Evolutionary conservation across 2,329 filamentous ascomycete genomes (phyloP), one percentile per base, ranked within the genome.

Genomic region (Sclerotinia glacialis): DNA sequence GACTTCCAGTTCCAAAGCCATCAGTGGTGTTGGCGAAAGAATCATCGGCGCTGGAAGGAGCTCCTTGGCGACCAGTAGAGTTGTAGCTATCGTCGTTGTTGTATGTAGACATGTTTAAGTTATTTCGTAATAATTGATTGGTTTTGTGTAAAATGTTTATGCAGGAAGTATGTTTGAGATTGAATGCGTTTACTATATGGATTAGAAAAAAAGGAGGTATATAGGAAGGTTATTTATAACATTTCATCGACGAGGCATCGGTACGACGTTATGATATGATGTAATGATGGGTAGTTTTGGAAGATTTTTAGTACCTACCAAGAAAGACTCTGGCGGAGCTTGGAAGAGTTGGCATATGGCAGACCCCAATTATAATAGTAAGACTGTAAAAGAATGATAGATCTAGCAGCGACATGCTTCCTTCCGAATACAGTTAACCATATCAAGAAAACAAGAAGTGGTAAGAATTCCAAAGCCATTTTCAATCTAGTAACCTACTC

Each of bases 101-200:
- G 71, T 75, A 76, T 69, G 69, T 73, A 72, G 74, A 76, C 74
- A 76, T 76, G 67, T 68, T 74, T 67, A 66, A 49, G 49, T 59
- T 63, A 5, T 47, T 65, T 54, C 34, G 56, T 50, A 40, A n/a
- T 47, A 21, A 59, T 64, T 56, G 21, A 40, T 40, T 40, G 37
- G 26, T 54, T 50, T 44, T 23, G 8, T 26, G n/a, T 7, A 2
- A 4, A 21, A 11, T 26, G 9, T 26, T 61, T 61, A 26, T 49
- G 31, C 23, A 7, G 6, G 9, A 40, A 34, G 7, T 21, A 5
- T 6, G n/a, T 5, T 52, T 28, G 12, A 31, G 23, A 42, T 18
- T 54, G 9, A 31, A 18, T 40, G 16, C 37, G 37, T 63, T 34
- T 23, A 49, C 50, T 18, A 4, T 23, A 52, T 21, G 55, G 34